Evolutionary conservation across 2,329 filamentous ascomycete species (phyloP).

Genomic region (Paradendryphiella salina): DNA sequence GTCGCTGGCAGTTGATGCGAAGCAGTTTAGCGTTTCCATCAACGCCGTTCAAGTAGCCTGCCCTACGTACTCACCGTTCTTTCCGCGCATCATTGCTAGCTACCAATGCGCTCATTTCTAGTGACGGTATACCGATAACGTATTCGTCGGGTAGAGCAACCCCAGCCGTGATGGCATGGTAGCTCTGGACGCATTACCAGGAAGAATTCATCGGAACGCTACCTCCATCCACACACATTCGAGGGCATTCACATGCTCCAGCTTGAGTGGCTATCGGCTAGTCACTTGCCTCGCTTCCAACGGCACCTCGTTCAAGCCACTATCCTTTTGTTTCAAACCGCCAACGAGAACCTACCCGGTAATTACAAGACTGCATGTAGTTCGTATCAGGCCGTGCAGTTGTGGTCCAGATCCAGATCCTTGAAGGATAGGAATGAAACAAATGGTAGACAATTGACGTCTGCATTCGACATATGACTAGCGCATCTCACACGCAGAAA

Average conservation of each 20-base stretch:
- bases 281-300: neutral
- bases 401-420: neutral
- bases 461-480: too few relatives aligned
- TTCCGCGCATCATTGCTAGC: neutral
- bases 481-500: too few relatives aligned
- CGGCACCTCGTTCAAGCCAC: neutral
- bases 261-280: neutral
- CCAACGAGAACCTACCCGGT: neutral
- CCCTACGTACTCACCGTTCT: neutral
- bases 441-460: neutral
- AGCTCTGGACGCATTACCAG: neutral
- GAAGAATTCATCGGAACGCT: neutral
- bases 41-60: neutral
- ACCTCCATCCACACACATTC: neutral
- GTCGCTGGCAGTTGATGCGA: neutral
- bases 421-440: neutral
- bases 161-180: neutral
- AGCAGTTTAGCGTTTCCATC: neutral
- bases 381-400: conserved; percentile 2
- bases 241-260: neutral
- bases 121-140: neutral
- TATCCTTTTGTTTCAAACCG: neutral
- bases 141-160: neutral
- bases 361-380: neutral
- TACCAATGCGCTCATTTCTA: neutral